Percentiles rank a stretch among this genome's conserved stretches.
Conservation (phyloP, 805 yeast genomes). For the Saccharomycopsis fodiens region DNA sequence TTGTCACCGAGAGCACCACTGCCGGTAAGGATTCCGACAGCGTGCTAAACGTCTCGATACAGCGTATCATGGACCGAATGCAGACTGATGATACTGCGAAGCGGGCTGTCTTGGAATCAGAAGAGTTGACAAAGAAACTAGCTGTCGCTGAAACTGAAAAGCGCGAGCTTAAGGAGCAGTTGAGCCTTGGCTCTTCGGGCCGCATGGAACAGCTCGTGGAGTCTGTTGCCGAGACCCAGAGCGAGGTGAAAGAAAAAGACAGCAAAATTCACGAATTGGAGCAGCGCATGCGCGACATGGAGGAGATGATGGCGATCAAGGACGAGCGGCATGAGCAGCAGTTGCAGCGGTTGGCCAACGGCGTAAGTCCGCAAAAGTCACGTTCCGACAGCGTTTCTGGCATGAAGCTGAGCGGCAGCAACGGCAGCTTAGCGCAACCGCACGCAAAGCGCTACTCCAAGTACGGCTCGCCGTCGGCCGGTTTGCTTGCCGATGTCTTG, state of each 20-base stretch:
- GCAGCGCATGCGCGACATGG: slow-evolving; percentile 54
- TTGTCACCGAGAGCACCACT: slow-evolving; percentile 29
- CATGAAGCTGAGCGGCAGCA: background rate
- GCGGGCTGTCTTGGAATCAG: slow-evolving; percentile 54
- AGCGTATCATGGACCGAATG: slow-evolving; percentile 59
- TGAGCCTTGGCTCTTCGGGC: slow-evolving; percentile 72
- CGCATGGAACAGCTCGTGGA: slow-evolving; percentile 50
- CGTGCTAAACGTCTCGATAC: slow-evolving; percentile 72
- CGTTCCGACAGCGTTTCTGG: background rate
- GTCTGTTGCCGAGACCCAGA: slow-evolving; percentile 58
- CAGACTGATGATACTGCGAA: slow-evolving; percentile 83
- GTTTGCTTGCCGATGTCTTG: slow-evolving; percentile 20
- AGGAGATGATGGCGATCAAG: slow-evolving; percentile 32
- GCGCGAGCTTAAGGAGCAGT: slow-evolving; percentile 55
- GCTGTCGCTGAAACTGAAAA: slow-evolving; percentile 53
- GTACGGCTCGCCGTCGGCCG: slow-evolving; percentile 17
- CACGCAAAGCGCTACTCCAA: slow-evolving; percentile 12
- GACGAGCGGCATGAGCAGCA: slow-evolving; percentile 24
- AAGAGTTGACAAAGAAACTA: slow-evolving; percentile 43
- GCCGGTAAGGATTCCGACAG: slow-evolving; percentile 44
- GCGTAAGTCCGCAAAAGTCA: background rate
- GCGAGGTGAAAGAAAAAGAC: slow-evolving; percentile 50
- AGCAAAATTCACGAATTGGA: slow-evolving; percentile 54
- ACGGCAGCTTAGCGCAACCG: background rate
- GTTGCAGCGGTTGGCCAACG: slow-evolving; percentile 13